Evolutionary conservation across 148 eudicot species (phyloP).

Genomic region (Rhododendron williamsianum): DNA sequence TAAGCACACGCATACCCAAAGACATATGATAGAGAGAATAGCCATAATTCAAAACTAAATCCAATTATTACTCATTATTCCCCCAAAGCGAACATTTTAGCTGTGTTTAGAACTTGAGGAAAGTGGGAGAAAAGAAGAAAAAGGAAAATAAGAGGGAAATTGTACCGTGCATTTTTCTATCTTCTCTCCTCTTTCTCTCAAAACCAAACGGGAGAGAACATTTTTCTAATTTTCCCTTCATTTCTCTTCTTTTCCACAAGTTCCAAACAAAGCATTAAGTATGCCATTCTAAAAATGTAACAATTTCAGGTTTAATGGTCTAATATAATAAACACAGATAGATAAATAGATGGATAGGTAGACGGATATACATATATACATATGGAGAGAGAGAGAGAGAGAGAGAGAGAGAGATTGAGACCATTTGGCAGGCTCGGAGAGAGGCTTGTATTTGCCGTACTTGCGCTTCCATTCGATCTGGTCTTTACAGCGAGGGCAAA

Average conservation of each 20-base stretch:
- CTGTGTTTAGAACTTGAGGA: too few species aligned
- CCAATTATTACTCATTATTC: background rate
- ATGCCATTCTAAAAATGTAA: background rate
- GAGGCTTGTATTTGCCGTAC: conserved; percentile 89
- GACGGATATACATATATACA: background rate
- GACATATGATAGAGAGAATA: background rate
- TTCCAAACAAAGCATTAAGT: too few species aligned
- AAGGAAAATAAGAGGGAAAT: too few species aligned
- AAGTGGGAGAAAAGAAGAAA: too few species aligned
- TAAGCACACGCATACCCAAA: background rate
- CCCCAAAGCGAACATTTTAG: background rate
- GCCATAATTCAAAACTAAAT: background rate
- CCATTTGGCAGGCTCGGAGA: conserved; percentile 86
- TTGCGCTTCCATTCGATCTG: conserved; percentile 98
- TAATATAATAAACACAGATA: background rate
- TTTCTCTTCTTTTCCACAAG: too few species aligned
- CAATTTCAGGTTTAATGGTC: background rate
- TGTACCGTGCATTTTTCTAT: too few species aligned
- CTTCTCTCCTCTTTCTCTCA: too few species aligned
- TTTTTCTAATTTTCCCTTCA: too few species aligned
- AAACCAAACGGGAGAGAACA: too few species aligned
- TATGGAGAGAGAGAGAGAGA: background rate
- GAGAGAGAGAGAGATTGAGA: conserved; percentile 13
- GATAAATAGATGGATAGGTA: background rate
- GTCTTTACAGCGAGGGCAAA: conserved; percentile 77